Evolutionary conservation across 2,329 filamentous ascomycete species (phyloP).

Genomic region (Microcyclospora pomicola): DNA sequence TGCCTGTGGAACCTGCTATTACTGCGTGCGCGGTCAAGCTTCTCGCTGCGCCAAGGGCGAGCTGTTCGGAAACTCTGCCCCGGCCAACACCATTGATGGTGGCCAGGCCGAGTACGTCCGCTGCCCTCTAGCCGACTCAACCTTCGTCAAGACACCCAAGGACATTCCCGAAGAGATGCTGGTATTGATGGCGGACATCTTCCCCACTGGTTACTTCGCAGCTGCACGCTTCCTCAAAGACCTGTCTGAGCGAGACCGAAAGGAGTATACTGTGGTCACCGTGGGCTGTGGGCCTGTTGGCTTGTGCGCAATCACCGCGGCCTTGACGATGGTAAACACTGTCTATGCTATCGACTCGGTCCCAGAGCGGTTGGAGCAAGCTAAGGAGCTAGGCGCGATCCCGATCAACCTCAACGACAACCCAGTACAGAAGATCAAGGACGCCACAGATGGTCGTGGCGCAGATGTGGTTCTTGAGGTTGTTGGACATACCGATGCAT

Average conservation of each 20-base stretch:
- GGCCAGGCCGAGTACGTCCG: conserved; percentile 39
- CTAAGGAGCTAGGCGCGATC: conserved; percentile 62
- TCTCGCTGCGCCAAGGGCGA: conserved; percentile 59
- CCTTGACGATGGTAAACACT: conserved; percentile 20
- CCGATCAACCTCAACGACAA: conserved; percentile 55
- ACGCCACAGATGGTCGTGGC: conserved; percentile 64
- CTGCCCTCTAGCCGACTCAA: conserved; percentile 67
- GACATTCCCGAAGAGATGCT: conserved; percentile 60
- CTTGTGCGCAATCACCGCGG: conserved; percentile 49
- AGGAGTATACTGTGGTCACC: conserved; percentile 58
- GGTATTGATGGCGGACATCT: conserved; percentile 86
- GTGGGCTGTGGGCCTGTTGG: conserved; percentile 73
- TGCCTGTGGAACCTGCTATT: conserved; percentile 69
- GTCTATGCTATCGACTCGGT: conserved; percentile 39
- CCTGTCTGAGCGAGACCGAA: conserved; percentile 42
- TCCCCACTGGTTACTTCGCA: conserved; percentile 71
- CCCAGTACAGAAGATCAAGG: conserved; percentile 51
- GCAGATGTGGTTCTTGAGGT: conserved; percentile 65
- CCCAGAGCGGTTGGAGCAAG: conserved; percentile 58
- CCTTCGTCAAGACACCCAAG: conserved; percentile 58
- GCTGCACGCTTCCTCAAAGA: conserved; percentile 62
- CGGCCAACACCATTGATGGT: conserved; percentile 20
- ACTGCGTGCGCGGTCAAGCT: conserved; percentile 63
- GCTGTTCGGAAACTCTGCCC: conserved; percentile 45
- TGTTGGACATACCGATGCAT: conserved; percentile 34